phyloP scores from a whole-genome alignment of 1,139 yeast genomes.

The Schwanniomyces etchellsii region DNA sequence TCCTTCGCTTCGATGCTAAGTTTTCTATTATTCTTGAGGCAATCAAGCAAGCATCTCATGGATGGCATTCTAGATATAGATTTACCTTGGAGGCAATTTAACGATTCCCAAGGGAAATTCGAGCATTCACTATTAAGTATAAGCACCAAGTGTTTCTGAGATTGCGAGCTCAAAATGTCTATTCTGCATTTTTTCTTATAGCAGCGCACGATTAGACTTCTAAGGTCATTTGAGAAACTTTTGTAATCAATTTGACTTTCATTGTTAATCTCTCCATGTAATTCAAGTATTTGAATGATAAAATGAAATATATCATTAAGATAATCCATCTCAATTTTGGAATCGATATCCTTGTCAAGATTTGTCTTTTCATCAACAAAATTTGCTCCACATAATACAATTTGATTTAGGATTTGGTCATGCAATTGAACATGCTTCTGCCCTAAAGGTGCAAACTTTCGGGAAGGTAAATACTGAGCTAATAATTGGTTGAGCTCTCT shows the following conservation, averaged over 20 bases:
- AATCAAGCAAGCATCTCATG: conserved; percentile 37
- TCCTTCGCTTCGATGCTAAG: conserved; percentile 6
- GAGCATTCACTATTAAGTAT: conserved; percentile 63
- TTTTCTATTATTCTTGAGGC: conserved; percentile 20
- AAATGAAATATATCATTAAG: conserved; percentile 60
- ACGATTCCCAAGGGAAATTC: conserved; percentile 84
- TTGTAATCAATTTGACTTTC: conserved; percentile 51
- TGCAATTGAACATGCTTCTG: conserved; percentile 32
- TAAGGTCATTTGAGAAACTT: conserved; percentile 29
- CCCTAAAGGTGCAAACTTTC: conserved; percentile 14
- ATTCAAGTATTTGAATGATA: conserved; percentile 52
- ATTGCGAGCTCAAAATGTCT: neutral
- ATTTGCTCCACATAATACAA: conserved; percentile 20
- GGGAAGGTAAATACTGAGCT: conserved; percentile 29
- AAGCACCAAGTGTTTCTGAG: conserved; percentile 54
- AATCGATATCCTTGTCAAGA: neutral
- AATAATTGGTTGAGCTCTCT: conserved; percentile 27
- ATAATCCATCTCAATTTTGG: neutral
- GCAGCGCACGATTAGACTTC: conserved; percentile 33
- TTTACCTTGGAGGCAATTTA: conserved; percentile 45
- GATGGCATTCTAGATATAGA: conserved; percentile 81
- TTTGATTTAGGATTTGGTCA: conserved; percentile 31
- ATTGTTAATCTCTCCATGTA: conserved; percentile 59
- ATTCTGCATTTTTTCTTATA: conserved; percentile 14
- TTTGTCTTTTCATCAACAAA: conserved; percentile 41